phyloP scores from a whole-genome alignment of 495 filamentous ascomycete genomes.

The Amniculicola lignicola region DNA sequence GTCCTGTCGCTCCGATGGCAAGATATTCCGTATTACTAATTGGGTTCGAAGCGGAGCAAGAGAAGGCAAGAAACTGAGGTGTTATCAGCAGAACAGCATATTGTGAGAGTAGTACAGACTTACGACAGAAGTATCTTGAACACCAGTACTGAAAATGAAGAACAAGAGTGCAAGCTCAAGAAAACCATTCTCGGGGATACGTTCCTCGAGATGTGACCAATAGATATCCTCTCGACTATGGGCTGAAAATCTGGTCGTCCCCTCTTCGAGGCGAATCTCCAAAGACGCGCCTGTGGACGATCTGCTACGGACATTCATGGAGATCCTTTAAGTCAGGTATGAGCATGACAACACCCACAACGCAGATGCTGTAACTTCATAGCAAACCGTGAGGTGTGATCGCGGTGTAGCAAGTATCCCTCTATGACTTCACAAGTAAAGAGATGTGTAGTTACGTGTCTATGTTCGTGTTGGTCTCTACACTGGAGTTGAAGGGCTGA shows the following conservation, averaged over 20 bases:
- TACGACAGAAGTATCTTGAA: constrained; percentile 5
- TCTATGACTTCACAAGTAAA: too few relatives aligned
- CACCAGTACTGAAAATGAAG: constrained; percentile 3
- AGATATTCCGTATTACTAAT: constrained; percentile 6
- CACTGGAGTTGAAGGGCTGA: too few relatives aligned
- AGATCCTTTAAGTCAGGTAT: neutral
- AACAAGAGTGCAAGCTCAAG: constrained; percentile 6
- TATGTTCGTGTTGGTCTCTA: too few relatives aligned
- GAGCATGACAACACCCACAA: too few relatives aligned
- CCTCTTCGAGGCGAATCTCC: neutral
- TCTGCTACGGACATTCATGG: constrained; percentile 1
- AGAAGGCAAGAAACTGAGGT: constrained; percentile 3
- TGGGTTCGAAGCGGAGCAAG: constrained; percentile 6
- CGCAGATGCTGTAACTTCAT: too few relatives aligned
- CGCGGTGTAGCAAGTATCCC: too few relatives aligned
- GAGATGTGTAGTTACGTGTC: too few relatives aligned
- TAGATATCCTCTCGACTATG: neutral
- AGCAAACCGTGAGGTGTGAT: too few relatives aligned
- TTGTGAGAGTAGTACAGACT: neutral
- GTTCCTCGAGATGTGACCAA: constrained; percentile 2
- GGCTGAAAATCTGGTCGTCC: constrained; percentile 1
- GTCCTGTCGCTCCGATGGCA: too few relatives aligned
- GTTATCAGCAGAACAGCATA: neutral
- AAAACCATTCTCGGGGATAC: neutral
- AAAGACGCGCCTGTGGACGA: neutral